Evolutionary conservation across 2,329 filamentous ascomycete genomes (phyloP).

Genomic region (Purpureocillium takamizusanense): DNA sequence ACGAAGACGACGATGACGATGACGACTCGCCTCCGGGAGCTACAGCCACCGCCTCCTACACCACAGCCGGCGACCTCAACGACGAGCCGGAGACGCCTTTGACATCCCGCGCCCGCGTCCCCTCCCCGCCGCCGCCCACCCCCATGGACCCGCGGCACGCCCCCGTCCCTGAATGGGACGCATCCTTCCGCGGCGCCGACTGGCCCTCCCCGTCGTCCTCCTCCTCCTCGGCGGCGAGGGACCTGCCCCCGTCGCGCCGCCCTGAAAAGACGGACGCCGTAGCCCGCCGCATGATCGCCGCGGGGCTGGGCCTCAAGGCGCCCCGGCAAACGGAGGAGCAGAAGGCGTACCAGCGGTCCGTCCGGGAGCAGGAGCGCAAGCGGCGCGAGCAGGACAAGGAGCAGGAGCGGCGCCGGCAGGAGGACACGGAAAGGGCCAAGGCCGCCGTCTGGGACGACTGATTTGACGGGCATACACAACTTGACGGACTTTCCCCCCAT

Average conservation of each 20-base stretch:
- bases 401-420: slow-evolving; percentile 49
- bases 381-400: slow-evolving; percentile 63
- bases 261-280: slow-evolving; percentile 94
- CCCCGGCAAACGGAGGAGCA: slow-evolving; percentile 84
- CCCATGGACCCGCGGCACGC: slow-evolving; percentile 43
- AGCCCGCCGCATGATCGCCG: slow-evolving; percentile 81
- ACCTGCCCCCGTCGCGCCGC: slow-evolving; percentile 23
- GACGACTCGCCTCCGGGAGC: slow-evolving; percentile 31
- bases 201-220: no score
- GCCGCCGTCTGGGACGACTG: slow-evolving; percentile 78
- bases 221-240: no score
- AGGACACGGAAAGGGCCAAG: slow-evolving; percentile 67
- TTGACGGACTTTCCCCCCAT: no score
- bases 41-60: background rate
- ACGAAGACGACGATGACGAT: slow-evolving; percentile 31
- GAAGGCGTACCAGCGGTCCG: slow-evolving; percentile 71
- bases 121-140: slow-evolving; percentile 54
- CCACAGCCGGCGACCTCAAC: background rate
- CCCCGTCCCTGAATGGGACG: slow-evolving; percentile 5
- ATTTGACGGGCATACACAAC: slow-evolving; percentile 7
- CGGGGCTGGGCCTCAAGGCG: slow-evolving; percentile 71
- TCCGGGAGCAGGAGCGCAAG: slow-evolving; percentile 78
- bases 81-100: background rate
- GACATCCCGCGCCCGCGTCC: slow-evolving; percentile 13
- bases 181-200: background rate